phyloP scores from a whole-genome alignment of 1,139 yeast genomes.

The Candida sp. region DNA sequence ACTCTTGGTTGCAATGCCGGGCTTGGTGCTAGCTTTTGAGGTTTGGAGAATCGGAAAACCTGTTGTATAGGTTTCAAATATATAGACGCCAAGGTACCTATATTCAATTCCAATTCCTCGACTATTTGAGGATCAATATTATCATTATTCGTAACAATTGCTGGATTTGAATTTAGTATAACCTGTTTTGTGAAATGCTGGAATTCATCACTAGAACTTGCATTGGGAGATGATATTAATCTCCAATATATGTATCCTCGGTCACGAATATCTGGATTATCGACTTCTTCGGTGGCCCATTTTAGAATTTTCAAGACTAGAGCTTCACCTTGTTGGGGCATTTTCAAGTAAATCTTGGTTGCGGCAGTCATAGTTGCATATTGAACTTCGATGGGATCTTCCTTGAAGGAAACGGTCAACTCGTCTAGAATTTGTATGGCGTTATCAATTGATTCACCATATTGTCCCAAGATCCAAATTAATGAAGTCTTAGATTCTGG shows the following conservation, averaged over 20 bases:
- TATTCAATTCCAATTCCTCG: conserved; percentile 78
- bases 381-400: conserved; percentile 73
- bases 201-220: conserved; percentile 22
- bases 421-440: conserved; percentile 46
- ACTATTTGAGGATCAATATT: conserved; percentile 65
- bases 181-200: conserved; percentile 50
- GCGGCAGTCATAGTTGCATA: conserved; percentile 70
- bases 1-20: conserved; percentile 54
- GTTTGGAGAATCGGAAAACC: conserved; percentile 68
- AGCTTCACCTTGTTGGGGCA: conserved; percentile 54
- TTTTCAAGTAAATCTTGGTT: conserved; percentile 61
- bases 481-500: conserved; percentile 77
- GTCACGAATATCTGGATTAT: conserved; percentile 81
- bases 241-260: conserved; percentile 89
- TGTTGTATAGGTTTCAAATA: conserved; percentile 80
- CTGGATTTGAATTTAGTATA: conserved; percentile 58
- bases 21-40: conserved; percentile 50
- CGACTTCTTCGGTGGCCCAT: conserved; percentile 71
- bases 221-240: conserved; percentile 51
- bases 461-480: conserved; percentile 84
- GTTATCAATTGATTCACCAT: conserved; percentile 48
- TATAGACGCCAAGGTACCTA: conserved; percentile 81
- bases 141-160: conserved; percentile 66
- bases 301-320: conserved; percentile 60
- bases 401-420: conserved; percentile 46